phyloP scores from a whole-genome alignment of 2,329 filamentous ascomycete genomes.

The Colletotrichum sp. region DNA sequence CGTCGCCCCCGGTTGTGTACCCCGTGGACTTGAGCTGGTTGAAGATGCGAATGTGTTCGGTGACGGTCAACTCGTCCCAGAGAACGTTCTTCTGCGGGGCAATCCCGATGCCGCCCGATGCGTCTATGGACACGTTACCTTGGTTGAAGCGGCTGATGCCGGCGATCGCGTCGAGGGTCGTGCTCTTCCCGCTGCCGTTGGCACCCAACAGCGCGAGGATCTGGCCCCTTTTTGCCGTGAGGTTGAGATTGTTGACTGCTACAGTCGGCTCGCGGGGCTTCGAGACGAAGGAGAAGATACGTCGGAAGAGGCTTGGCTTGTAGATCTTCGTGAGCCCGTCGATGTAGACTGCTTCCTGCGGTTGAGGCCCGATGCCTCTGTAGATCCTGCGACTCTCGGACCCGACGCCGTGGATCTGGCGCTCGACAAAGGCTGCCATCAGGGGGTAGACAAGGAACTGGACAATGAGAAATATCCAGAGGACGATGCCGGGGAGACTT shows the following conservation, averaged over 20 bases:
- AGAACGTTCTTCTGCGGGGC: constrained; percentile 80
- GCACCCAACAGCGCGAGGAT: constrained; percentile 78
- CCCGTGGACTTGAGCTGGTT: constrained; percentile 67
- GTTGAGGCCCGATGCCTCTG: constrained; percentile 35
- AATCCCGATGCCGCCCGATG: constrained; percentile 73
- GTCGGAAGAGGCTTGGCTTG: constrained; percentile 65
- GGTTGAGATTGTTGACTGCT: constrained; percentile 76
- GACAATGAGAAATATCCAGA: constrained; percentile 79
- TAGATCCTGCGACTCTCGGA: constrained; percentile 52
- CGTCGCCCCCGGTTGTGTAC: constrained; percentile 50
- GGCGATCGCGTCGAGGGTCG: constrained; percentile 43
- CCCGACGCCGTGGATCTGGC: constrained; percentile 55
- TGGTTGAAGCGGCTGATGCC: constrained; percentile 50
- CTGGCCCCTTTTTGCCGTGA: constrained; percentile 77
- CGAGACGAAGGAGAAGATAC: constrained; percentile 49
- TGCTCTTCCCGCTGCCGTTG: constrained; percentile 83
- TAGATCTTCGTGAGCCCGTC: constrained; percentile 81
- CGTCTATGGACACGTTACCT: constrained; percentile 72
- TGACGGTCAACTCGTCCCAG: constrained; percentile 75
- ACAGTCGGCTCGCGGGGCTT: constrained; percentile 67
- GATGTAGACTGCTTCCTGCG: constrained; percentile 69
- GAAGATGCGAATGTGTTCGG: constrained; percentile 74
- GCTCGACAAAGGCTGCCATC: constrained; percentile 76
- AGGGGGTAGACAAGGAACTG: constrained; percentile 82
- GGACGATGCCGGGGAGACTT: constrained; percentile 72